Conservation (phyloP, 192 early-diverging fungal genomes). For the Umbelopsis vinacea region DNA sequence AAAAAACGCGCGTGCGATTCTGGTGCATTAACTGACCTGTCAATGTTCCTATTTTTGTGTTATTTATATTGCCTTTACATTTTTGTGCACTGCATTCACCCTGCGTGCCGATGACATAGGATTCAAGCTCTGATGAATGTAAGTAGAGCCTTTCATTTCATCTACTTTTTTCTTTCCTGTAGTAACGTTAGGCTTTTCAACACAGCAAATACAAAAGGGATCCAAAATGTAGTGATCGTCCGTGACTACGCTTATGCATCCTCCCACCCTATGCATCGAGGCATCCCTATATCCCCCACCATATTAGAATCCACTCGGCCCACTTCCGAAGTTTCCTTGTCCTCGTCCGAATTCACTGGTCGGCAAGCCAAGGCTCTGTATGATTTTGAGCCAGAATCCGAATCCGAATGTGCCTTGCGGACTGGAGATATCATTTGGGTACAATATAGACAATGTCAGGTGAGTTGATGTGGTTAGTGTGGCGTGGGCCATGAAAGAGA, state of each 20-base stretch:
- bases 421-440: slow-evolving; percentile 70
- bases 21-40: too few relatives aligned
- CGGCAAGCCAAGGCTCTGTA: slow-evolving; percentile 67
- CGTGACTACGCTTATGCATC: slow-evolving; percentile 54
- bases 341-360: slow-evolving; percentile 45
- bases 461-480: slow-evolving; percentile 3
- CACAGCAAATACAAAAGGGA: slow-evolving; percentile 18
- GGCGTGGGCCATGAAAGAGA: background rate
- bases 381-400: slow-evolving; percentile 76
- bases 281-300: slow-evolving; percentile 37
- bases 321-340: slow-evolving; percentile 28
- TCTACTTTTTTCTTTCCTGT: background rate
- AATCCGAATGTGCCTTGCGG: slow-evolving; percentile 67
- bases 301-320: slow-evolving; percentile 22
- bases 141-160: background rate
- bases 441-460: slow-evolving; percentile 69
- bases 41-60: too few relatives aligned
- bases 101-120: background rate
- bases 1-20: too few relatives aligned
- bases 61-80: background rate
- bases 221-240: slow-evolving; percentile 30
- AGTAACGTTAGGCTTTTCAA: background rate
- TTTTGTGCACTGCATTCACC: background rate
- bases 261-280: slow-evolving; percentile 42
- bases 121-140: slow-evolving; percentile 18